Evolutionary conservation across 2,329 filamentous ascomycete genomes (phyloP), one percentile per base, ranked within the genome.

Genomic region (Aspergillus brunneoviolaceus): DNA sequence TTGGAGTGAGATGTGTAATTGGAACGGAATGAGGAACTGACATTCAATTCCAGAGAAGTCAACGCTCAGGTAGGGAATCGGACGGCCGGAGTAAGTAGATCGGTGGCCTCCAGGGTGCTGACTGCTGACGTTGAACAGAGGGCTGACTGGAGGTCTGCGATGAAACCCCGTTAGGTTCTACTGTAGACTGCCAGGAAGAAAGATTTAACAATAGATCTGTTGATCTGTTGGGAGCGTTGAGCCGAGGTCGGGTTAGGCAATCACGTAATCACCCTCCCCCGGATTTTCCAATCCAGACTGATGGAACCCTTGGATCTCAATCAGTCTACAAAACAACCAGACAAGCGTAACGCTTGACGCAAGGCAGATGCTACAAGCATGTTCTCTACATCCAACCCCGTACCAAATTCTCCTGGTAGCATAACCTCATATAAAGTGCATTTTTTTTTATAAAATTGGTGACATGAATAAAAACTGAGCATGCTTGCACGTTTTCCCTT

Each of bases 191-290:
- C 7, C 7, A 9, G 27, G 7, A 29, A 29, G 27, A 29, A 29
- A 29, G 27, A 29, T 29, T 29, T 23, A 23, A 2, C 27, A 49
- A 21, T 45, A 42, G 52, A 23, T 3, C 5, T n/a, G 23, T 29
- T 29, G 5, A 21, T 14, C 31, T 35, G 48, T 49, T 49, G 52
- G 52, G 47, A 48, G 53, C 16, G 52, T 27, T 12, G 19, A 11
- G 52, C 16, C 39, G 52, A 48, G 33, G 51, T 6, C 25, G 23
- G 10, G 42, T 55, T 49, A 55, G 29, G 53, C 49, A 55, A 55
- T 49, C 53, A 49, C 6, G 53, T 55, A 55, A 55, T 49, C 53
- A 49, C 6, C 16, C 16, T 9, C 6, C 53, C 42, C 53, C 53
- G 45, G 42, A 49, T 55, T 49, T 53, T 27, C 29, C 5, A 12